Conservation (phyloP, 108 stramenopile genomes). For the Skeletonema potamos region DNA sequence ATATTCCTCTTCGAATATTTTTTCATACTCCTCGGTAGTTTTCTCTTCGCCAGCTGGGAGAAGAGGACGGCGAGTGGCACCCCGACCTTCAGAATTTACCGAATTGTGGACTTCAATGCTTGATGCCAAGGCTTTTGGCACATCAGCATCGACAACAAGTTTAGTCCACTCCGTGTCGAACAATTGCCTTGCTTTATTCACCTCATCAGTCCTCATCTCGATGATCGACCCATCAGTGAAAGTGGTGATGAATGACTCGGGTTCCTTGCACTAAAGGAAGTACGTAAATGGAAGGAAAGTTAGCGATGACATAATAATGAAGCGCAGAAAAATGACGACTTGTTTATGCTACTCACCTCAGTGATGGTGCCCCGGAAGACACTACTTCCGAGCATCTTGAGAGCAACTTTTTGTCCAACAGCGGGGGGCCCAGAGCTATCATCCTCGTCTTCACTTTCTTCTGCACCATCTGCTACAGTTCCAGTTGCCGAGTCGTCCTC, state of each 20-base stretch:
- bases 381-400: slow-evolving; percentile 14
- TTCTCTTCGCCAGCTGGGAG: slow-evolving; percentile 27
- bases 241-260: background rate
- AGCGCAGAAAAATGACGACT: background rate
- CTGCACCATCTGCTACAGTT: background rate
- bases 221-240: background rate
- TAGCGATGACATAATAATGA: background rate
- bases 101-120: slow-evolving; percentile 15
- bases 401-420: slow-evolving; percentile 20
- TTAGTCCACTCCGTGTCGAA: background rate
- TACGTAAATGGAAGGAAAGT: background rate
- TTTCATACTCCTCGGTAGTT: slow-evolving; percentile 25
- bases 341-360: slow-evolving; percentile 2
- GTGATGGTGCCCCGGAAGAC: slow-evolving; percentile 14
- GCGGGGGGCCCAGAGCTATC: background rate
- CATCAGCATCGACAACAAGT: background rate
- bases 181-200: background rate
- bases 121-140: slow-evolving; percentile 2
- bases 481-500: background rate
- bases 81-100: background rate
- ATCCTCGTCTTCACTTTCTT: slow-evolving; percentile 1
- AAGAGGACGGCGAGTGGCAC: slow-evolving; percentile 12
- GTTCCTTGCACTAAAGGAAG: slow-evolving; percentile 15
- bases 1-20: slow-evolving; percentile 31
- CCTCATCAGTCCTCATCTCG: background rate